Evolutionary conservation across 306 rosid species (phyloP).

Genomic region (Biancaea sappan): DNA sequence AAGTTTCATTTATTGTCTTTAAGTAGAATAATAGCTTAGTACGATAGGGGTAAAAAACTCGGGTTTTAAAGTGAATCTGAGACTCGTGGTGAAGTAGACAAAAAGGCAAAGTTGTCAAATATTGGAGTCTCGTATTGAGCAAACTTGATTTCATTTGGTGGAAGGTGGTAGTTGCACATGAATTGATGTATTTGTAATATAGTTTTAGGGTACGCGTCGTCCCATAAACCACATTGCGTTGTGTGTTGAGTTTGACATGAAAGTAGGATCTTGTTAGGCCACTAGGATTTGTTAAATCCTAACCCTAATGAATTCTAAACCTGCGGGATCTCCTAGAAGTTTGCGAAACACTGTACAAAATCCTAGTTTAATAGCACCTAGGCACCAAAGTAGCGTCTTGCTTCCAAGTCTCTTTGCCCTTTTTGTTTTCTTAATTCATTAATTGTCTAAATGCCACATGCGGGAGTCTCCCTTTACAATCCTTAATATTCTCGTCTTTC

Average conservation of each 20-base stretch:
- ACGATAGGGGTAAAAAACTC: slow-evolving; percentile 21
- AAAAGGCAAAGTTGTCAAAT: slow-evolving; percentile 30
- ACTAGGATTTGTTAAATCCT: slow-evolving; percentile 48
- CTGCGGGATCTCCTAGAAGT: slow-evolving; percentile 45
- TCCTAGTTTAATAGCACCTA: slow-evolving; percentile 32
- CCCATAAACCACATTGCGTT: slow-evolving; percentile 13
- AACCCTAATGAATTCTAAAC: slow-evolving; percentile 28
- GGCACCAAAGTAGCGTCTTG: slow-evolving; percentile 46
- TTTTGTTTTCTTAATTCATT: slow-evolving; percentile 43
- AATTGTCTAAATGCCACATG: slow-evolving; percentile 42
- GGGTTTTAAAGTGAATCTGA: not conserved
- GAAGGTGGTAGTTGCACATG: slow-evolving; percentile 33
- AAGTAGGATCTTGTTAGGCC: slow-evolving; percentile 62
- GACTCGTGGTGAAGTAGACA: slow-evolving; percentile 41
- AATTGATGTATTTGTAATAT: slow-evolving; percentile 27
- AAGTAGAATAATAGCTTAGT: slow-evolving; percentile 28
- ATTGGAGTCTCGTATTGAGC: slow-evolving; percentile 18
- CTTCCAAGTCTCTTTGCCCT: slow-evolving; percentile 29
- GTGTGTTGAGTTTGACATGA: slow-evolving; percentile 43
- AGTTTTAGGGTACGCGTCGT: slow-evolving; percentile 25
- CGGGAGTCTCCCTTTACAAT: slow-evolving; percentile 48
- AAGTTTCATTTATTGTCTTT: slow-evolving; percentile 25
- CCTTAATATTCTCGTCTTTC: not conserved
- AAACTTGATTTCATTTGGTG: slow-evolving; percentile 17
- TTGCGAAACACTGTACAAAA: slow-evolving; percentile 32